Evolutionary conservation across 2,329 filamentous ascomycete genomes (phyloP).

Genomic region (Xylariaceae sp.): DNA sequence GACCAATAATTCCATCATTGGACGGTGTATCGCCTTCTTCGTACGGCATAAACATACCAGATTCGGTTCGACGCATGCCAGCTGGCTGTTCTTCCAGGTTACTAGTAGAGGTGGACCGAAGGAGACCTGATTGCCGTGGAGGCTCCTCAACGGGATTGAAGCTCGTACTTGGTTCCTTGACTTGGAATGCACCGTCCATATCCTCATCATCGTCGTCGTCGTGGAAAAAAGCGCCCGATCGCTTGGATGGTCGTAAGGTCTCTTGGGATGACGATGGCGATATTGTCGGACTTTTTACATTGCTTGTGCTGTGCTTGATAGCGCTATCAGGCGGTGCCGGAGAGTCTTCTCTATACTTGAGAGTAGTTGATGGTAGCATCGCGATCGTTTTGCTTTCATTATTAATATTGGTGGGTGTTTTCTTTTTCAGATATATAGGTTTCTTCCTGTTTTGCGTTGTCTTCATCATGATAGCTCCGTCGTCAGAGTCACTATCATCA

Average conservation of each 20-base stretch:
- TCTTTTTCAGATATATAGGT: conserved; percentile 57
- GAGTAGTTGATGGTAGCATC: conserved; percentile 83
- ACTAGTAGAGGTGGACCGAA: conserved; percentile 56
- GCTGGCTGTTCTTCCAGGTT: conserved; percentile 59
- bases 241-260: conserved; percentile 74
- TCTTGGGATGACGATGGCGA: conserved; percentile 84
- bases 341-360: conserved; percentile 83
- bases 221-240: conserved; percentile 70
- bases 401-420: conserved; percentile 51
- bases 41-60: conserved; percentile 91
- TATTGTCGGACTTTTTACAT: conserved; percentile 57
- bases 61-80: conserved; percentile 78
- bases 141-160: conserved; percentile 28
- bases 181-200: conserved; percentile 60
- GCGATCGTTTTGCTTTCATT: conserved; percentile 85
- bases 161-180: conserved; percentile 45
- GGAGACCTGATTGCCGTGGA: conserved; percentile 45
- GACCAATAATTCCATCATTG: conserved; percentile 73
- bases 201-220: conserved; percentile 65
- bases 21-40: conserved; percentile 72
- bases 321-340: conserved; percentile 68
- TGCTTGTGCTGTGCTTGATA: conserved; percentile 64
- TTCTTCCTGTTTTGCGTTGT: conserved; percentile 64
- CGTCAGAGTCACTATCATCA: conserved; percentile 73
- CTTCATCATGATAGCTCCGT: conserved; percentile 85